Evolutionary conservation across 495 filamentous ascomycete genomes (phyloP).

Genomic region (Parathielavia hyrcaniae): DNA sequence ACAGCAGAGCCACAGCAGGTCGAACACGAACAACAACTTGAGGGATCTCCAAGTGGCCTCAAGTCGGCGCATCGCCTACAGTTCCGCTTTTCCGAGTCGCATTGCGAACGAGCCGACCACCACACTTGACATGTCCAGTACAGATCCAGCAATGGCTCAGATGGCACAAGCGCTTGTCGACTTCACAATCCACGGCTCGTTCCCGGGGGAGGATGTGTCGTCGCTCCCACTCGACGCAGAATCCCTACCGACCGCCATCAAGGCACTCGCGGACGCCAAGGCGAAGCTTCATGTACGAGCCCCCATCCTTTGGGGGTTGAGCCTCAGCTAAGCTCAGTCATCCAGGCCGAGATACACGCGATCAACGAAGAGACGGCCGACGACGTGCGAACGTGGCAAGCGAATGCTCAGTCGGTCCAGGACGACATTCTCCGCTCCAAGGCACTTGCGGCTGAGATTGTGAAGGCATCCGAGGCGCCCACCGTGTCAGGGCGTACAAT

Average conservation of each 20-base stretch:
- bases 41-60: neutral
- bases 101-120: neutral
- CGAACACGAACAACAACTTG: too few relatives aligned
- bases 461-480: slow-evolving; percentile 61
- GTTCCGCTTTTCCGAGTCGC: too few relatives aligned
- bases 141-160: slow-evolving; percentile 15
- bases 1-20: too few relatives aligned
- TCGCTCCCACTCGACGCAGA: slow-evolving; percentile 54
- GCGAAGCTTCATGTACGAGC: slow-evolving; percentile 59
- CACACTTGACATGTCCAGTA: slow-evolving; percentile 21
- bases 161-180: slow-evolving; percentile 63
- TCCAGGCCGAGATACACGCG: slow-evolving; percentile 60
- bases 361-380: slow-evolving; percentile 67
- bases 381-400: slow-evolving; percentile 78
- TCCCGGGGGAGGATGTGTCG: slow-evolving; percentile 68
- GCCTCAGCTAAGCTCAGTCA: slow-evolving; percentile 12
- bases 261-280: slow-evolving; percentile 58
- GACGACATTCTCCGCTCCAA: slow-evolving; percentile 70
- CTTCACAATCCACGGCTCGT: slow-evolving; percentile 63
- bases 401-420: slow-evolving; percentile 74
- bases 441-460: slow-evolving; percentile 65
- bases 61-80: too few relatives aligned
- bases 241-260: slow-evolving; percentile 56
- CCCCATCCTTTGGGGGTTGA: neutral
- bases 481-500: slow-evolving; percentile 52